Base-by-base conservation (phyloP, 1,284 basidiomycete species). In the Bondarzewia mesenterica region DNA sequence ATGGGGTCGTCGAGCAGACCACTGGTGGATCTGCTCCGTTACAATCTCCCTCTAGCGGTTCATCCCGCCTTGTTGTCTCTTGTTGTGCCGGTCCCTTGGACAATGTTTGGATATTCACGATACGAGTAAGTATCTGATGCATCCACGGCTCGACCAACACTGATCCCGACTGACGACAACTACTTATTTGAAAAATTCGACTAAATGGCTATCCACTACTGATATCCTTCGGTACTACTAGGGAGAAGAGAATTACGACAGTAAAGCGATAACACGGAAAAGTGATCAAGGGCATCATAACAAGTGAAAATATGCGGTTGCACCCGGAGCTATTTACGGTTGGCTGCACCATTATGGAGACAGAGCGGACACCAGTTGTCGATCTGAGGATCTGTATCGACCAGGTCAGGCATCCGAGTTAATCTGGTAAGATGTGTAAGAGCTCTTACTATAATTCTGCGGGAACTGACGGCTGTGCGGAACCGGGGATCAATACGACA, bases 391-490 rank as follows among this genome's bases (percentile, higher is more conserved):
- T 55, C 54, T 55, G 35, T 41, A 20, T 15, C 36, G 37, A 43
- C n/a, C 25, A 49, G 47, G 35, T 44, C 32, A 29, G 47, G 50
- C 50, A 46, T 42, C n/a, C n/a, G n/a, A n/a, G n/a, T n/a, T 46
- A 49, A 6, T 25, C 40, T 39, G 44, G 48, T 21, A 43, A 38
- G 22, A 36, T 38, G 29, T 42, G 36, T 32, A 39, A 41, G 29
- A 29, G n/a, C n/a, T n/a, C 75, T 62, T 52, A 80, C 77, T 67
- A 55, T 74, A 78, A 57, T 77, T 75, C 59, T 85, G 68, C 41
- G 85, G 85, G 62, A 80, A 87, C 60, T 80, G 78, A 50, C 78
- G 82, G 60, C 84, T 87, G 54, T 44, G 52, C 16, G 21, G 47
- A 51, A 50, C 39, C 42, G 50, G 46, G 49, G 53, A 47, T 50